Percentiles rank a stretch among this genome's conserved stretches.
Conservation (phyloP, 768 basidiomycete species). For the Collybia mongolica region DNA sequence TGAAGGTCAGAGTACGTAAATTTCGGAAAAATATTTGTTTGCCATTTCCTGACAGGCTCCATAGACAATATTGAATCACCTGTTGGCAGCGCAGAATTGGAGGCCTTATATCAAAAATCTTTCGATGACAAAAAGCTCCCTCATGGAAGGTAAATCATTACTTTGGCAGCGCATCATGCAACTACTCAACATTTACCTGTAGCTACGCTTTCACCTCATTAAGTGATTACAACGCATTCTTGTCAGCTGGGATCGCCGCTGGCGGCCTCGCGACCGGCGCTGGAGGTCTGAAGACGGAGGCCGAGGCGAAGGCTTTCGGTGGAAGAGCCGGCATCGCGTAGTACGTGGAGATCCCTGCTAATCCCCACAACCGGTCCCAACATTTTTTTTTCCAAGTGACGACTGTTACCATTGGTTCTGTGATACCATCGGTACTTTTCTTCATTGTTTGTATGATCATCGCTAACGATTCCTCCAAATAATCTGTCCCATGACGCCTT, state of each 20-base stretch:
- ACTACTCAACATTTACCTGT: neutral
- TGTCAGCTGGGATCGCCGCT: conserved; percentile 22
- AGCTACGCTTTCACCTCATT: conserved; percentile 19
- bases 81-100: conserved; percentile 27
- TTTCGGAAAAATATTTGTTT: neutral
- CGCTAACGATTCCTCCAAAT: conserved; percentile 7
- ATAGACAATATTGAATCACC: conserved; percentile 9
- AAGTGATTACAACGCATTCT: conserved; percentile 30
- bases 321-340: conserved; percentile 26
- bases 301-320: conserved; percentile 22
- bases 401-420: conserved; percentile 28
- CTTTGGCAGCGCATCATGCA: neutral
- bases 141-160: conserved; percentile 14
- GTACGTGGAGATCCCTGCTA: conserved; percentile 1
- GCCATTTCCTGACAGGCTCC: no score
- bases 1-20: conserved; percentile 22
- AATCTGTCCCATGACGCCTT: conserved; percentile 18
- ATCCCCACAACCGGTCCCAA: neutral
- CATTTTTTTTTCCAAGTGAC: conserved; percentile 11
- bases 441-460: no score
- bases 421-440: conserved; percentile 10
- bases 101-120: conserved; percentile 26
- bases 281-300: conserved; percentile 24
- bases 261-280: conserved; percentile 30
- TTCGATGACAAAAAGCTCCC: conserved; percentile 17